Evolutionary conservation across 306 rosid species (phyloP).

Genomic region (Dryas octopetala): DNA sequence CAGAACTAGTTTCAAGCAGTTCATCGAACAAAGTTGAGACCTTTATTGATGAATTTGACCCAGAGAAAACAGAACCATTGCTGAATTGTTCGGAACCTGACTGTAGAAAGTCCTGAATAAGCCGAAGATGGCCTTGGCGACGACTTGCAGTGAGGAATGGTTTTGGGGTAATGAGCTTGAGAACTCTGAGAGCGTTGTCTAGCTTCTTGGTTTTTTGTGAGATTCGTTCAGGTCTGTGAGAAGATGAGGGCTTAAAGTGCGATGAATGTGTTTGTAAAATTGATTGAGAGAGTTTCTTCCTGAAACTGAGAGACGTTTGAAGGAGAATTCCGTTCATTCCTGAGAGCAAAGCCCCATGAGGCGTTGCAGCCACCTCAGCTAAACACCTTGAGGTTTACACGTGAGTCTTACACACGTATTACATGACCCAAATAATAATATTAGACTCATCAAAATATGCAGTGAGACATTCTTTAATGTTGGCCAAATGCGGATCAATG

Average conservation of each 20-base stretch:
- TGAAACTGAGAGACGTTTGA: not conserved
- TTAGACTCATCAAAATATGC: too few relatives aligned
- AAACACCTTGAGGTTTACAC: too few relatives aligned
- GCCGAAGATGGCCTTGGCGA: constrained; percentile 58
- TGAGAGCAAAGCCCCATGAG: not conserved
- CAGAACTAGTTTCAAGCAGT: constrained; percentile 25
- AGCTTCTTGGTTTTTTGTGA: constrained; percentile 20
- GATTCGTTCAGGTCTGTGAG: constrained; percentile 26
- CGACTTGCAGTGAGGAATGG: constrained; percentile 19
- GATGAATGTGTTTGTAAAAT: constrained; percentile 10
- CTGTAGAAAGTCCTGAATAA: constrained; percentile 50
- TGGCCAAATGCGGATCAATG: too few relatives aligned
- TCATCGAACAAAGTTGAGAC: constrained; percentile 20
- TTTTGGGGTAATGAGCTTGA: constrained; percentile 46
- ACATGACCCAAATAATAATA: too few relatives aligned
- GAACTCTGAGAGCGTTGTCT: constrained; percentile 47
- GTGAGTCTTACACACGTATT: too few relatives aligned
- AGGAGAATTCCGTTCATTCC: constrained; percentile 15
- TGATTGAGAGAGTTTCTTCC: constrained; percentile 6
- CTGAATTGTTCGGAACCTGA: constrained; percentile 22
- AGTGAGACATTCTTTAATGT: too few relatives aligned
- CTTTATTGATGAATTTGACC: constrained; percentile 8
- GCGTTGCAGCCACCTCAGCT: not conserved
- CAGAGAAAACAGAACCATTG: constrained; percentile 1
- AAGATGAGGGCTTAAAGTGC: constrained; percentile 32